Base-by-base conservation (phyloP, 371 early-diverging fungal genomes). In the Mucor mucedo region DNA sequence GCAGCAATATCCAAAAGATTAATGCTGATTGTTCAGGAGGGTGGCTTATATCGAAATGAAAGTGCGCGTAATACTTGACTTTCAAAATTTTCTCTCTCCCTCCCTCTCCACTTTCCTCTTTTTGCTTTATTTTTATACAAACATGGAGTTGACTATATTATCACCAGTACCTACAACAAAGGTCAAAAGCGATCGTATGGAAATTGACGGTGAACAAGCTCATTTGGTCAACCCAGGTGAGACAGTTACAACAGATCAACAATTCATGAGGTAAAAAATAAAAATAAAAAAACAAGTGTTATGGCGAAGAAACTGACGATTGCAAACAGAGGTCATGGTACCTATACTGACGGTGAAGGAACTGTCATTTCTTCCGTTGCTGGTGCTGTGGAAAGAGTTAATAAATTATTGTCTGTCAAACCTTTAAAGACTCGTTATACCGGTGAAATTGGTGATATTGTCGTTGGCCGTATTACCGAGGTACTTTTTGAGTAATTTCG, bases 391-490 rank as follows among this genome's bases (percentile, higher is more conserved):
- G 95, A 97, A 70, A 89, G 94, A 52, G 95, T 98, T 61, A 99
- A 99, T 85, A 96, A 97, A 77, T 85, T 99, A 13, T 84, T 99
- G 33, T 92, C 96, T 0, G 96, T 99, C 38, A 84, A 86, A 39
- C 91, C 99, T n/a, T 76, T 97, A 47, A 89, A 93, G 49, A 80
- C 93, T 58, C 85, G 97, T 83, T 95, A 93, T 71, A 85, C 84
- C 10, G 96, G 96, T 48, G 96, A 98, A 69, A 94, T 99, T 65
- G 99, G 99, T 53, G 99, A 99, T 84, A 95, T 99, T 52, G 94
- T 99, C 0, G 96, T 99, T 4, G 99, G 99, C 2, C 84, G 99
- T 47, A 92, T 99, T 39, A 93, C 91, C 29, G 96, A 95, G 68
- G 93, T 95, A 47, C 44, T 42, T 42, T 11, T 42, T 14, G 35